phyloP scores from a whole-genome alignment of 2,329 filamentous ascomycete genomes.

The Apiospora aurea region DNA sequence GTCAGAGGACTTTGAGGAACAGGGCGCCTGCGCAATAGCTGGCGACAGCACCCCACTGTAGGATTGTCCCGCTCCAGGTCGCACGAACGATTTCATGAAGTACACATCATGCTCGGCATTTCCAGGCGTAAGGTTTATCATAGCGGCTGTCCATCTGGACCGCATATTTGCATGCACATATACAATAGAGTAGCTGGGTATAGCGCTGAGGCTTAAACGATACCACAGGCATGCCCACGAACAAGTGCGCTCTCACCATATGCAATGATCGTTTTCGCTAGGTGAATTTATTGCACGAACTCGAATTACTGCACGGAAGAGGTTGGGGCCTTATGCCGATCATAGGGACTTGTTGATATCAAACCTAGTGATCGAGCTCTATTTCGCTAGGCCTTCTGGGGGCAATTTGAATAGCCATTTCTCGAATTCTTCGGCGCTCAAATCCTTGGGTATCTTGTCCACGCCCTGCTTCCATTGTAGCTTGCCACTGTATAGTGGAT shows the following conservation, averaged over 20 bases:
- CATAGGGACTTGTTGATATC: neutral
- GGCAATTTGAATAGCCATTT: conserved; percentile 23
- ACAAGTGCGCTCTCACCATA: neutral
- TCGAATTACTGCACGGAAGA: neutral
- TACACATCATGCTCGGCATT: neutral
- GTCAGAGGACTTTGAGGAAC: conserved; percentile 53
- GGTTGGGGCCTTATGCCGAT: neutral
- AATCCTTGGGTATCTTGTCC: conserved; percentile 23
- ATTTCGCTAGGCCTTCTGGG: conserved; percentile 4
- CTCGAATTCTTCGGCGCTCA: conserved; percentile 18
- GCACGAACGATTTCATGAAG: neutral
- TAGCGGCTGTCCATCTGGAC: neutral
- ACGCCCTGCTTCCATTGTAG: conserved; percentile 24
- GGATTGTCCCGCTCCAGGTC: neutral
- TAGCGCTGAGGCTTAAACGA: conserved; percentile 1
- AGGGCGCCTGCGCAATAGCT: conserved; percentile 24
- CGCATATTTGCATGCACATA: conserved; percentile 1
- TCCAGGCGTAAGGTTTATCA: conserved; percentile 10
- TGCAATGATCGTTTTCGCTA: neutral
- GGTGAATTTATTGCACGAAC: neutral
- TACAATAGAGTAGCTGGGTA: neutral
- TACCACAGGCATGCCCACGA: neutral
- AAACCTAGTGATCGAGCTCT: neutral
- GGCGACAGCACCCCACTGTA: conserved; percentile 9
- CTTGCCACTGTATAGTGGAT: conserved; percentile 20